Evolutionary conservation across 108 stramenopile species (phyloP), one percentile per base, ranked within the genome.

Genomic region (Chaetoceros muelleri): DNA sequence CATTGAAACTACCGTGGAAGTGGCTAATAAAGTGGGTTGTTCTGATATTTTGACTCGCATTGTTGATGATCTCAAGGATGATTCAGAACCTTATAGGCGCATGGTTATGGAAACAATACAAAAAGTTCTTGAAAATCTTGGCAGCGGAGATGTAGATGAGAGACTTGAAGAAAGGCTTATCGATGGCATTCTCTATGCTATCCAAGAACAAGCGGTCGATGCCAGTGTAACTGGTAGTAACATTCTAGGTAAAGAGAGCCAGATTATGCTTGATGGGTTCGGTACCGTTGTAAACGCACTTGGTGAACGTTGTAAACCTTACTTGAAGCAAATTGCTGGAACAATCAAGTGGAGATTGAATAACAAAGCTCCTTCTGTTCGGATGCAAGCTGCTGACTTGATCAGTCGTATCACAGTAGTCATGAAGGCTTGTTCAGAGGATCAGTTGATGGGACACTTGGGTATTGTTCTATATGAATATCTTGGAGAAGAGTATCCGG

Each of bases 71-170:
- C 86, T 99, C 44, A 99, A 98, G 75, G 99, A 99, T 72, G 97
- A 98, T 60, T 91, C 87, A 3, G 99, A 99, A 67, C 95, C 97
- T 0, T 98, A 98, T 62, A 85, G 99, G 44, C 76, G 95, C 48
- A 98, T 99, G 99, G 99, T 98, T 17, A 99, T 99, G 95, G 96
- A 98, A 66, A 95, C 95, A 2, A 66, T 97, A 29, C 82, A 93
- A 54, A 82, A 90, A 64, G 90, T 98, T 13, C 58, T 99, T 19
- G 79, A 89, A 40, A 95, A 98, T 61, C 62, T 97, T 53, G 99
- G 99, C 17, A 88, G 87, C 19, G 88, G 82, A 0, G 96, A 98
- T 69, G 83, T 99, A 48, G 96, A 95, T 58, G 80, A 91, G 20
- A 70, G 95, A 1, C 64, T 99, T n/a, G 99, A 99, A 65, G 97